Evolutionary conservation across 768 basidiomycete species (phyloP), one percentile per base, ranked within the genome.

Genomic region (Wakefieldia striispora): DNA sequence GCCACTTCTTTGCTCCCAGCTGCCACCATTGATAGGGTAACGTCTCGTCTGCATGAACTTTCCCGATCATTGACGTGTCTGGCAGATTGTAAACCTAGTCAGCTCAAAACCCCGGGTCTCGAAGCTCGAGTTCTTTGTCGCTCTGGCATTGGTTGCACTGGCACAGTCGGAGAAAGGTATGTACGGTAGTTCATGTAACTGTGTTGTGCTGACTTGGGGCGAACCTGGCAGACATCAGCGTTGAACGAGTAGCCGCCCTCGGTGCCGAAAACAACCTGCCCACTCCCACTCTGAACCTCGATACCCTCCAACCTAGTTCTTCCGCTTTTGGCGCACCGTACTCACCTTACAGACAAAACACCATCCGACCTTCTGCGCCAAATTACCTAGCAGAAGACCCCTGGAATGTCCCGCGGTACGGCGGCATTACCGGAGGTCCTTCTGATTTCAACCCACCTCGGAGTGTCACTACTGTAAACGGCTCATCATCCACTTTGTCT

Each of bases 91-190:
- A 48, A 92, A 88, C 67, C 75, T 95, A 19, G 91, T 93, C 45
- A 90, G 88, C 68, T 84, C 86, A 29, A 79, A 79, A 50, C 78
- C 88, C 38, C 78, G 85, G 43, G 87, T 97, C 33, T 90, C 91
- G 8, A 90, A 83, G 57, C 81, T 86, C 49, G 94, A 97, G 63
- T 95, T 95, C 73, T 95, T 89, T 65, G 89, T 95, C 11, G 90
- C 92, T 10, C 70, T 97, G 21, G 91, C 90, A 11, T 75, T 97
- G 13, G 91, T 90, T 39, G 90, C 91, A 2, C 73, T 95, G 4
- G 91, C 90, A 6, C 94, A 97, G 68, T 72, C 81, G 6, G 85
- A 83, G 4, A 84, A 85, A 79, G 90, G 90, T 88, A 48, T 21
- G 70, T 58, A 6, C 13, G 33, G 26, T 24, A 9, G 51, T 26